Evolutionary conservation across 1,284 basidiomycete species (phyloP).

Genomic region (Microbotryum violaceum): DNA sequence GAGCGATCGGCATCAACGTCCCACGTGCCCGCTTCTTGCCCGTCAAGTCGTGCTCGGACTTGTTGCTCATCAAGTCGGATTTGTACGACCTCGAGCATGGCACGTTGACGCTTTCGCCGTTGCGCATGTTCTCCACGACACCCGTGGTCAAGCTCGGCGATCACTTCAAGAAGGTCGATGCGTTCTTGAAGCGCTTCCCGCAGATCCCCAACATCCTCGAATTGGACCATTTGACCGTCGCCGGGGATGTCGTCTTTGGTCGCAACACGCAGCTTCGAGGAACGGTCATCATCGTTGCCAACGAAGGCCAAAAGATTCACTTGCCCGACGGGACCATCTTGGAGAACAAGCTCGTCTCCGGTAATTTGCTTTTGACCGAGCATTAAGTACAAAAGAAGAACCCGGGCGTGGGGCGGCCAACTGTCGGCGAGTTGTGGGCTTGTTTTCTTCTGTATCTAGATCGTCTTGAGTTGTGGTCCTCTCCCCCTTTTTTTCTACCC

Average conservation of each 20-base stretch:
- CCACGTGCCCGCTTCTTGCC: constrained; percentile 96
- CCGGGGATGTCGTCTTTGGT: constrained; percentile 93
- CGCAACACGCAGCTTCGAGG: constrained; percentile 63
- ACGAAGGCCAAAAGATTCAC: constrained; percentile 89
- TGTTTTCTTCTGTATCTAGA: too few relatives aligned
- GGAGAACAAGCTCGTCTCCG: constrained; percentile 62
- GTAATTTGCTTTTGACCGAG: constrained; percentile 34
- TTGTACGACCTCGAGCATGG: constrained; percentile 94
- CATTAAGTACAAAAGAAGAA: too few relatives aligned
- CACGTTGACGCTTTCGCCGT: constrained; percentile 73
- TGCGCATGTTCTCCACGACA: constrained; percentile 82
- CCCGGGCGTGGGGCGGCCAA: too few relatives aligned
- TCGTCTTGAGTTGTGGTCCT: too few relatives aligned
- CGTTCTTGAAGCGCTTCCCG: constrained; percentile 97
- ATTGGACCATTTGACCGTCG: constrained; percentile 92
- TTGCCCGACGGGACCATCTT: constrained; percentile 91
- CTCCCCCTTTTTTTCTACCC: too few relatives aligned
- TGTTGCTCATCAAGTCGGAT: constrained; percentile 93
- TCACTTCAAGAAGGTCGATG: constrained; percentile 58
- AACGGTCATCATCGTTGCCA: constrained; percentile 60
- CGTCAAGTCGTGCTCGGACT: constrained; percentile 56
- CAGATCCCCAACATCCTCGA: constrained; percentile 80
- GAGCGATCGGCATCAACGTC: constrained; percentile 93
- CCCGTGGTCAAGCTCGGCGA: constrained; percentile 77
- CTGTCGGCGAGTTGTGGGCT: too few relatives aligned